These are phyloP conservation scores for Sherardia arvensis DNA, from an alignment of 257 asterid genomes.

Conservation along the genomic window DNA sequence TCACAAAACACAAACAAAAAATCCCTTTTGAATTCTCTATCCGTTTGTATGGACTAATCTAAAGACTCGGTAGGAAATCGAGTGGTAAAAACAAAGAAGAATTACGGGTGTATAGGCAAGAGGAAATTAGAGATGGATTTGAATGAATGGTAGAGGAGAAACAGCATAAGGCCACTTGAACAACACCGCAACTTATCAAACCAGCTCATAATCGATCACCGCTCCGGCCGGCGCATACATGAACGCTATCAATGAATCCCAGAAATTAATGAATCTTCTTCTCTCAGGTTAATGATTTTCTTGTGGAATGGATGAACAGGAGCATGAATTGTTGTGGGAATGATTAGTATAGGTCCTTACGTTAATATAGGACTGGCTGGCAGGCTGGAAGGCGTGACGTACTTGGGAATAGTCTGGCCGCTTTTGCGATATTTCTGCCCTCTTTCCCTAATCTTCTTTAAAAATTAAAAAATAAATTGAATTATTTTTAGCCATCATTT, in stretches of 20 bases:
- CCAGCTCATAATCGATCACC: constrained; percentile 64
- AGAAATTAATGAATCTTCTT: not conserved
- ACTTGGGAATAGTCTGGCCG: not conserved
- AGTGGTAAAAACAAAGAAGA: not conserved
- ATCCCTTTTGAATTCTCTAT: not conserved
- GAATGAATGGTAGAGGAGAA: constrained; percentile 75
- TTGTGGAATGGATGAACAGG: not conserved
- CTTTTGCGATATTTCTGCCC: not conserved
- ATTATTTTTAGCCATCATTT: too few relatives aligned
- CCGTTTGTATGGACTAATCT: not conserved
- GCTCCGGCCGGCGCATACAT: constrained; percentile 77
- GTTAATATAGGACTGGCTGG: not conserved
- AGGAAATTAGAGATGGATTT: constrained; percentile 90
- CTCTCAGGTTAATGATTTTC: too few relatives aligned
- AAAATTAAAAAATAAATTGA: too few relatives aligned
- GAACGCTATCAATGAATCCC: constrained; percentile 1
- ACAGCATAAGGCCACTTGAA: constrained; percentile 73
- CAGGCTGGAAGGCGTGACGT: not conserved
- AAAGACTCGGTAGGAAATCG: not conserved
- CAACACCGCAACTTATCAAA: constrained; percentile 65
- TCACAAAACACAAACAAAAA: not conserved
- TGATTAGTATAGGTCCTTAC: not conserved
- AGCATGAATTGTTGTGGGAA: not conserved
- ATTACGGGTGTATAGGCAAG: constrained; percentile 82
- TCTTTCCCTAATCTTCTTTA: not conserved